Base-by-base conservation (phyloP, 2,329 filamentous ascomycete genomes). In the Botrytis paeoniae region DNA sequence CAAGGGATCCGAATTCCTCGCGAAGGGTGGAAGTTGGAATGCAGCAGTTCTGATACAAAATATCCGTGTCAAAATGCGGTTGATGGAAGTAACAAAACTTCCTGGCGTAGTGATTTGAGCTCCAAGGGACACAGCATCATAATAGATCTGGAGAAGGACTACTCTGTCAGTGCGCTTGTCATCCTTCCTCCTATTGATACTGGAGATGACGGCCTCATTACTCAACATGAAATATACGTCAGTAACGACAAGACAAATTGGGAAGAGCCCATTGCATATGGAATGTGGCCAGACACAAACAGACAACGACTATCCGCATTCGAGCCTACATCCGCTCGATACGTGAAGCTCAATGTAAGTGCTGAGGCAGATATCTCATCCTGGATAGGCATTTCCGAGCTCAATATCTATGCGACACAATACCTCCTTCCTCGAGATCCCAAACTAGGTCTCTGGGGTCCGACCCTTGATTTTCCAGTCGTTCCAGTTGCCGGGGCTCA, bases 401-500 rank as follows among this genome's bases (percentile, higher is more conserved):
- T 68, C 16, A 68, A 68, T n/a, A 41, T 68, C 25, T 68, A 54
- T 68, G 64, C 64, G 16, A 68, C 64, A 39, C 45, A 20, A 22
- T 68, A 68, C 64, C 54, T 48, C 45, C 54, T 68, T 12, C 64
- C 64, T 20, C 45, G 51, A 29, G 25, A 68, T 41, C 45, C 64
- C 16, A 68, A 54, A 39, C 32, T 68, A 12, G 64, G 64, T 41
- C 25, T 68, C 25, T 68, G 64, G 64, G 64, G 64, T 25, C 32
- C 64, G 8, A 68, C 64, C 7, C 35, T 68, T 22, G 64, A 68
- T 39, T 68, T 68, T 29, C 64, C 64, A 22, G 35, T 68, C 16
- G 64, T 68, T 68, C 64, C 64, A 54, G 64, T 68, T 54, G 64
- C 64, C 5, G 64, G 64, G n/a, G 64, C 64, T 68, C 64, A 68